Base-by-base conservation (phyloP, 495 filamentous ascomycete genomes). In the Mytilinidion resinicola region DNA sequence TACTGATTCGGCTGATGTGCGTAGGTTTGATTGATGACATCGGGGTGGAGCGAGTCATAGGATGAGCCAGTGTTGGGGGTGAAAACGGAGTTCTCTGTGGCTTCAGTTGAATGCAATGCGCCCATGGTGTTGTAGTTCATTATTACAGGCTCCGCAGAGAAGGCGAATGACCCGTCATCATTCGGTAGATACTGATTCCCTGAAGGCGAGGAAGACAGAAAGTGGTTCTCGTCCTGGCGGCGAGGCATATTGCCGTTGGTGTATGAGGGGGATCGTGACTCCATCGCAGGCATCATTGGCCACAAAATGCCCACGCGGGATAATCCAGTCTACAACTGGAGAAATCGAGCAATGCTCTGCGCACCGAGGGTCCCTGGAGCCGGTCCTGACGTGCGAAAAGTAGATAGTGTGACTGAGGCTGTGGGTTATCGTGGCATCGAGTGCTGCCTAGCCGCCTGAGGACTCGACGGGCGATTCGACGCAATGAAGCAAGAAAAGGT, bases 141-240 rank as follows among this genome's bases (percentile, higher is more conserved):
- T 58, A 65, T 65, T 42, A 30, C 15, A 9, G 58, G 63, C 52
- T 65, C 63, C n/a, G 63, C 63, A 42, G 55, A 55, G 42, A 59
- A 62, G 35, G 43, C 33, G 41, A 62, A 65, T 44, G 19, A 49
- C 48, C 52, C 54, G 36, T 42, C 54, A 34, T 54, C 19, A 36
- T 48, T 34, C 1, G 52, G 53, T 9, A 65, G 17, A 15, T 59
- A 44, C 20, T 54, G 41, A 35, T 37, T 54, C 21, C 44, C 55
- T 9, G 58, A 39, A 12, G 59, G 19, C 2, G 58, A 52, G 12
- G 43, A 36, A 25, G 63, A 53, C 30, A 55, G 39, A 25, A 55
- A 65, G 42, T 19, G 36, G 43, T 50, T 61, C 51, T 56, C 53
- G 38, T 54, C 57, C 25, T 65, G 55, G 48, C 42, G 55, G 51